Evolutionary conservation across 2,329 filamentous ascomycete species (phyloP), one percentile per base, ranked within the genome.

Genomic region (Xylariaceae sp.): DNA sequence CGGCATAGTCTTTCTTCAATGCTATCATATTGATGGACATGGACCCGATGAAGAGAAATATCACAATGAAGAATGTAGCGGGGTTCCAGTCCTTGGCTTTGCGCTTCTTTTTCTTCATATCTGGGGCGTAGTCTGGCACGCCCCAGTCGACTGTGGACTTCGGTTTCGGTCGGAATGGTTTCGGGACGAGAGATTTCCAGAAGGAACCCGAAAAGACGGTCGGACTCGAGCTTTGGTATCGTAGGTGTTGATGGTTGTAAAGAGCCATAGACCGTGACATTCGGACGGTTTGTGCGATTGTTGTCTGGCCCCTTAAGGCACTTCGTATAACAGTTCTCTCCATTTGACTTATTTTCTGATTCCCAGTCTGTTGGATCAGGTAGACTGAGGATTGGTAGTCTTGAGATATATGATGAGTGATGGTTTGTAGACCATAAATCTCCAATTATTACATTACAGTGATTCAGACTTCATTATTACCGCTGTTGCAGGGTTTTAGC

Each of bases 1-100:
- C 80, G 23, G 77, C 74, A 60, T 83, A 86, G 40, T 91, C 84
- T 56, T 86, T 87, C 58, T 84, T 85, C 58, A 97, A 65, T 27
- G 83, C 76, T 60, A 98, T 85, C 76, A 93, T 87, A 59, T 96
- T 88, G 57, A 98, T 96, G 12, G 92, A 88, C 75, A 96, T 95
- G 50, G 89, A 95, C 4, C 94, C 94, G 53, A 97, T 92, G 52
- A 97, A 76, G 33, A 90, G 73, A 60, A 90, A 90, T 52, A 92
- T 88, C 57, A 83, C 73, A 55, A 92, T 88, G 65, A 84, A 93
- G 60, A 89, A 92, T 0, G 84, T 90, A 17, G 86, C 86, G 3
- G 88, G 86, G 56, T 92, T 92, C 83, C 85, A 88, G 55, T 82
- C 79, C 60, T 79, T 84, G 14, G 76, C 69, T 53, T 75, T 78